Conservation (phyloP, 2,329 filamentous ascomycete species). For the Volutella citrinella region DNA sequence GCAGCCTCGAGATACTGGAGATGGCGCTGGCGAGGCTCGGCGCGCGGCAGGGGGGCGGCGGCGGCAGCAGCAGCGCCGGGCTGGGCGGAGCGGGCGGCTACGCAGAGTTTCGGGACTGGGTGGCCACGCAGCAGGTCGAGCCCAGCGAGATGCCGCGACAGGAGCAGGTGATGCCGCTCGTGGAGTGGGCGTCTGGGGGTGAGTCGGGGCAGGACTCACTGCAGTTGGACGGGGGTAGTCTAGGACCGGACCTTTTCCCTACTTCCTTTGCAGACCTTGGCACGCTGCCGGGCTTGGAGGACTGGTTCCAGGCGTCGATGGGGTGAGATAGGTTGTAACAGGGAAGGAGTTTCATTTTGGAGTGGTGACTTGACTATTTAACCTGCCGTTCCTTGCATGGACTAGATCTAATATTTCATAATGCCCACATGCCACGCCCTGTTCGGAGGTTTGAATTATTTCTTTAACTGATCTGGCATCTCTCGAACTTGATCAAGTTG, state of each 20-base stretch:
- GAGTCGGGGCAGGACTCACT: not conserved
- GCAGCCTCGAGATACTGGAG: too few species aligned
- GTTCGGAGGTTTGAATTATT: too few species aligned
- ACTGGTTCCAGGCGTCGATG: slow-evolving; percentile 15
- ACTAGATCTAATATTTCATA: too few species aligned
- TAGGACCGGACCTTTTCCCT: too few species aligned
- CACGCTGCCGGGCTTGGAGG: slow-evolving; percentile 9
- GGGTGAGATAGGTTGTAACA: slow-evolving; percentile 5
- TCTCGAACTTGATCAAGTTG: too few species aligned
- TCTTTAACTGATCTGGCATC: too few species aligned
- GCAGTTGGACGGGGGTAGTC: not conserved
- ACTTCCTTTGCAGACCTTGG: slow-evolving; percentile 8
- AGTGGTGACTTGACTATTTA: not conserved
- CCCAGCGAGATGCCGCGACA: slow-evolving; percentile 10
- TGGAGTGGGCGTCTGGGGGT: not conserved
- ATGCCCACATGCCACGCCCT: too few species aligned
- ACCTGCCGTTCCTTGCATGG: too few species aligned
- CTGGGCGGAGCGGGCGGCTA: slow-evolving; percentile 16
- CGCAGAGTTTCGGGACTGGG: slow-evolving; percentile 19
- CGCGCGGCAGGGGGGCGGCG: not conserved
- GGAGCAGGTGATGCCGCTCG: slow-evolving; percentile 1
- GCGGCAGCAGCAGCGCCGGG: not conserved
- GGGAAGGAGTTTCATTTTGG: too few species aligned
- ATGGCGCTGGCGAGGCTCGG: slow-evolving; percentile 8
- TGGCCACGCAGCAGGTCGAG: slow-evolving; percentile 15